Conservation (phyloP, 75 land plant species). For the Isoetes taiwanensis region DNA sequence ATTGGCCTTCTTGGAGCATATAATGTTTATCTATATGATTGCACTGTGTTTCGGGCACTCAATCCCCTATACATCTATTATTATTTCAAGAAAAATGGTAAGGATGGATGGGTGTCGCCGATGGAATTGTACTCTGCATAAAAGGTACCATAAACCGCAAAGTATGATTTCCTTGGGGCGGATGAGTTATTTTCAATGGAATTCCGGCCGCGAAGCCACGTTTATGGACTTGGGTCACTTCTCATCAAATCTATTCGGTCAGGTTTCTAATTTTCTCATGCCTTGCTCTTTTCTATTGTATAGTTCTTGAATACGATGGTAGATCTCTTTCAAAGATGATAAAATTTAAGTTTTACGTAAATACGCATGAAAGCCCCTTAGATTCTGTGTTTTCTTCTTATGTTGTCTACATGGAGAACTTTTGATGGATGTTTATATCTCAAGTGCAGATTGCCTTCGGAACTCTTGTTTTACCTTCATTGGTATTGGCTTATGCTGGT, state of each 20-base stretch:
- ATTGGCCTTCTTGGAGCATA: slow-evolving; percentile 75
- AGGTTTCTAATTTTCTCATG: too few species aligned
- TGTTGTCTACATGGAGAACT: background rate
- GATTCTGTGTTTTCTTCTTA: background rate
- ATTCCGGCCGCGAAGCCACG: too few species aligned
- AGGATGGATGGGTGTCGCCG: slow-evolving; percentile 69
- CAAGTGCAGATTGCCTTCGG: slow-evolving; percentile 1
- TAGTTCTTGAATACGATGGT: background rate
- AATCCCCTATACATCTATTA: slow-evolving; percentile 70
- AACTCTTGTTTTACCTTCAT: background rate
- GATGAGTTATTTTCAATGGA: background rate
- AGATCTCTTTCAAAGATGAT: too few species aligned
- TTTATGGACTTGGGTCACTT: too few species aligned
- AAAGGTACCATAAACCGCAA: slow-evolving; percentile 41
- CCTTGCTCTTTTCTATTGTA: background rate
- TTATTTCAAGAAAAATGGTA: slow-evolving; percentile 52
- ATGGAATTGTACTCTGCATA: slow-evolving; percentile 86
- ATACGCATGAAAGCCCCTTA: background rate
- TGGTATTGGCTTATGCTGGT: slow-evolving; percentile 1
- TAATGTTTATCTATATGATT: slow-evolving; percentile 64
- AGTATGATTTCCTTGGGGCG: background rate
- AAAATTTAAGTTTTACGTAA: background rate
- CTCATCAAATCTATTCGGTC: too few species aligned
- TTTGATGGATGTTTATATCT: background rate
- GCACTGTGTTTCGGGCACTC: slow-evolving; percentile 53